Evolutionary conservation across 352 stramenopile species (phyloP).

Genomic region (Phytophthora cryptogea): DNA sequence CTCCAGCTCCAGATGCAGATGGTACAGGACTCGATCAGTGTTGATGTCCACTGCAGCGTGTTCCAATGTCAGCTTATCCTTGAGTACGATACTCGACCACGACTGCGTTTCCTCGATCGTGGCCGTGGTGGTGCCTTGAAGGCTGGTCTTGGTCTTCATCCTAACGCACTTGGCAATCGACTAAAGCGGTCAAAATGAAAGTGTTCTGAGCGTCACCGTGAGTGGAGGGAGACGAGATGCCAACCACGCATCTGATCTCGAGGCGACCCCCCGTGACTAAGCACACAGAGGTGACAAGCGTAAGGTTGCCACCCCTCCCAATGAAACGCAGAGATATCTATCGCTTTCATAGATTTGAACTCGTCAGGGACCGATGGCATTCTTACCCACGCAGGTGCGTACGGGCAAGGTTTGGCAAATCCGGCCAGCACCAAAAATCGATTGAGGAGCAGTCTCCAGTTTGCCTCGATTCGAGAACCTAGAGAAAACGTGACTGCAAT

Average conservation of each 20-base stretch:
- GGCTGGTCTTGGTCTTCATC: constrained; percentile 27
- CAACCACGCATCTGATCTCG: constrained; percentile 5
- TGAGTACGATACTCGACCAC: constrained; percentile 50
- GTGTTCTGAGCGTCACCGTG: constrained; percentile 10
- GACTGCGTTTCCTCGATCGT: constrained; percentile 41
- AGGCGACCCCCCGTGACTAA: neutral
- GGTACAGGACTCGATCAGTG: constrained; percentile 51
- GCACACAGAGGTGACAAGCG: constrained; percentile 3
- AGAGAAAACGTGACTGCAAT: no score
- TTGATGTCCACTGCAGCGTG: constrained; percentile 52
- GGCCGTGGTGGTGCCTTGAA: constrained; percentile 14
- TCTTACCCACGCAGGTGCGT: constrained; percentile 17
- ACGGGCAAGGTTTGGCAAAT: neutral
- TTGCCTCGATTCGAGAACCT: neutral
- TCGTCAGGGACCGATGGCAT: constrained; percentile 16
- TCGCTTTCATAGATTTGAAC: neutral
- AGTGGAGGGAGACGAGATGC: constrained; percentile 1
- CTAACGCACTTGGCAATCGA: neutral
- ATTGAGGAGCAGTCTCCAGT: neutral
- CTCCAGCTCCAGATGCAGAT: constrained; percentile 47
- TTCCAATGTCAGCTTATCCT: constrained; percentile 46
- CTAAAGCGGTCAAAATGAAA: constrained; percentile 1
- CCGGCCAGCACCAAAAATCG: neutral
- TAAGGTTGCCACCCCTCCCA: constrained; percentile 18
- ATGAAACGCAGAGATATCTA: neutral